Evolutionary conservation across 2,329 filamentous ascomycete genomes (phyloP).

Genomic region (Venturia carpophila): DNA sequence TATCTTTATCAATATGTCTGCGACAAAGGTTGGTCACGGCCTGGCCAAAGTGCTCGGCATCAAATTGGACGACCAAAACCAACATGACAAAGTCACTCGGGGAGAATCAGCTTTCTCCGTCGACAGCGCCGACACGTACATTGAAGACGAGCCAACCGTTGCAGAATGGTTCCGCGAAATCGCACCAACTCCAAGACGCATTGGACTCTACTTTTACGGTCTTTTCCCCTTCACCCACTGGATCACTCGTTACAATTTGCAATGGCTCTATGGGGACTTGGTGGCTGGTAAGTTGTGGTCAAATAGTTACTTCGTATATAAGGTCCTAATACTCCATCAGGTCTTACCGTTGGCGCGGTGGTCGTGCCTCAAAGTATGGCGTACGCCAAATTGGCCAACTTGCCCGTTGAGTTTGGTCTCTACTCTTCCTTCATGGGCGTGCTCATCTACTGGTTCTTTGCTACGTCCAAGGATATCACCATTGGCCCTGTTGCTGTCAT

Average conservation of each 20-base stretch:
- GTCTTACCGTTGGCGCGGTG: slow-evolving; percentile 63
- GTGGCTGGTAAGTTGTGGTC: slow-evolving; percentile 60
- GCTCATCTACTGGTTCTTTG: slow-evolving; percentile 91
- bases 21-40: slow-evolving; percentile 56
- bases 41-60: slow-evolving; percentile 77
- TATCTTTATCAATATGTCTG: neutral
- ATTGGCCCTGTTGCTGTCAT: slow-evolving; percentile 94
- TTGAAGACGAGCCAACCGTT: slow-evolving; percentile 72
- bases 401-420: slow-evolving; percentile 72
- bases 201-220: slow-evolving; percentile 55
- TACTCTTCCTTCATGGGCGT: slow-evolving; percentile 96
- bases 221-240: slow-evolving; percentile 87
- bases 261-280: slow-evolving; percentile 84
- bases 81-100: slow-evolving; percentile 55
- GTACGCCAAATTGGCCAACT: slow-evolving; percentile 72
- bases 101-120: slow-evolving; percentile 74
- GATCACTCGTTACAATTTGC: slow-evolving; percentile 79
- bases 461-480: slow-evolving; percentile 94
- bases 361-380: slow-evolving; percentile 95
- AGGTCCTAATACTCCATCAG: slow-evolving; percentile 28
- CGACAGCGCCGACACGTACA: slow-evolving; percentile 65
- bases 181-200: slow-evolving; percentile 49
- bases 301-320: neutral
- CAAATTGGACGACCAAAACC: slow-evolving; percentile 44
- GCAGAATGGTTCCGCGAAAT: slow-evolving; percentile 62